These are phyloP conservation scores for Triadica sebifera DNA, from an alignment of 345 rosid genomes.

Conservation along the genomic window DNA sequence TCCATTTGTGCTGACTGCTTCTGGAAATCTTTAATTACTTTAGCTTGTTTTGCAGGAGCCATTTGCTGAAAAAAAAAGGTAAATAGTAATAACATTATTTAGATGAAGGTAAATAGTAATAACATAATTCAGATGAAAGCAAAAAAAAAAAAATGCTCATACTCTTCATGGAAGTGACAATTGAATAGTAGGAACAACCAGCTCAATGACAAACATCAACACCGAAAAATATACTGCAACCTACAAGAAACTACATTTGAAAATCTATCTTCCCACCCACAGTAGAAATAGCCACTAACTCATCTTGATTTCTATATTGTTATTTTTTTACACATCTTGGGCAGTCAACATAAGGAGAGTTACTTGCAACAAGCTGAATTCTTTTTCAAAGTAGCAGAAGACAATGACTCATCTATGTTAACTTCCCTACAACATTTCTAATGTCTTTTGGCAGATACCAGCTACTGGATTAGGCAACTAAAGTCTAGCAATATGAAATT, in stretches of 20 bases:
- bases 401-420: background rate
- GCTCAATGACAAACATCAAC: too few relatives aligned
- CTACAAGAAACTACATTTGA: too few relatives aligned
- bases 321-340: background rate
- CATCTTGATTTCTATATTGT: background rate
- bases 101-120: too few relatives aligned
- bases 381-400: too few relatives aligned
- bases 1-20: conserved; percentile 90
- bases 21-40: conserved; percentile 88
- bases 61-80: conserved; percentile 56
- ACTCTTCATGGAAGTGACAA: too few relatives aligned
- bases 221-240: too few relatives aligned
- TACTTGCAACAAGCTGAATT: too few relatives aligned
- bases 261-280: background rate
- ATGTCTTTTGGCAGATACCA: background rate
- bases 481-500: background rate
- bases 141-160: background rate
- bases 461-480: background rate
- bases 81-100: too few relatives aligned
- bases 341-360: background rate
- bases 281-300: too few relatives aligned
- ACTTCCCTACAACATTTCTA: background rate
- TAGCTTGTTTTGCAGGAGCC: conserved; percentile 83
- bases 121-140: background rate
- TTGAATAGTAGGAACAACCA: too few relatives aligned